These are phyloP conservation scores for Jaapia argillacea DNA, from an alignment of 768 basidiomycete species.

Conservation along the genomic window DNA sequence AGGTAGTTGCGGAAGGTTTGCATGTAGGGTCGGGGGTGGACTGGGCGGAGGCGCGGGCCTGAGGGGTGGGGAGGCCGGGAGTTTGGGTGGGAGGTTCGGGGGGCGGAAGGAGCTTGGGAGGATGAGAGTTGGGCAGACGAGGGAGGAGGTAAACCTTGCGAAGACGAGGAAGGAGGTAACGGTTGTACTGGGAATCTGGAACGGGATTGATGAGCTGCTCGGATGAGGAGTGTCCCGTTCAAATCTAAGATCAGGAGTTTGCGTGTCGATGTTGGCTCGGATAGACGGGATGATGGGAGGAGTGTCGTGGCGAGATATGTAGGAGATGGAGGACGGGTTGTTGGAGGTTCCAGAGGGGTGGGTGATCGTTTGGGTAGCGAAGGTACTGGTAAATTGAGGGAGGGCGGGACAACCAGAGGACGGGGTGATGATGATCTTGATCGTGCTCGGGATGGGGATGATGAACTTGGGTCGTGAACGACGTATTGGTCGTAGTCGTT, in stretches of 20 bases:
- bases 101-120: background rate
- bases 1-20: constrained; percentile 50
- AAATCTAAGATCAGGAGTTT: constrained; percentile 71
- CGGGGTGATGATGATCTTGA: background rate
- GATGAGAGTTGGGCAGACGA: too few species aligned
- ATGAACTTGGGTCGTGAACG: background rate
- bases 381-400: background rate
- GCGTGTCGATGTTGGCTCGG: constrained; percentile 22
- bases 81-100: background rate
- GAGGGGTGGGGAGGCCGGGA: background rate
- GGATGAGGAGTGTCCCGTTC: constrained; percentile 64
- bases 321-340: constrained; percentile 21
- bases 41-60: constrained; percentile 21
- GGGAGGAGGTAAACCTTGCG: too few species aligned
- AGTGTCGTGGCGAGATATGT: constrained; percentile 25
- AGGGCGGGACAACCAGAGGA: background rate
- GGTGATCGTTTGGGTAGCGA: background rate
- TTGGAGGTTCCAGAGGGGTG: constrained; percentile 2
- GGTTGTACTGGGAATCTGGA: too few species aligned
- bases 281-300: constrained; percentile 16
- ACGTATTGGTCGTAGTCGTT: background rate
- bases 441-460: background rate
- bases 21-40: constrained; percentile 60
- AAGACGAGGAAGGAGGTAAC: constrained; percentile 9
- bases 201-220: constrained; percentile 29